Evolutionary conservation across 257 asterid species (phyloP), one percentile per base, ranked within the genome.

Genomic region (Eustoma russellianum): DNA sequence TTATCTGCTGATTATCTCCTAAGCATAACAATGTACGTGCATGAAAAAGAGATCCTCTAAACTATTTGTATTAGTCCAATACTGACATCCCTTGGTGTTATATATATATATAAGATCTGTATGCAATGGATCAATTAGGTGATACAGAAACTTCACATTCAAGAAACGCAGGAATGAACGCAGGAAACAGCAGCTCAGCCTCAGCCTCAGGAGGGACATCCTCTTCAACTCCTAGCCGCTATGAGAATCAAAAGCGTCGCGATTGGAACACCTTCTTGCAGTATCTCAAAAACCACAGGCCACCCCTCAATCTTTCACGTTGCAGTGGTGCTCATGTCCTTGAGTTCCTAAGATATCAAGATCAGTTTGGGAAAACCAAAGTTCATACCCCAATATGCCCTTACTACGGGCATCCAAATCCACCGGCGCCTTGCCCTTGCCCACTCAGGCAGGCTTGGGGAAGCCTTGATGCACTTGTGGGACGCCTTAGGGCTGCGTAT

Each of bases 401-500:
- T 0, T 86, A 83, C 66, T 89, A 80, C 71, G 97, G 97, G 0
- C 93, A 83, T 68, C 97, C 97, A 0, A 83, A 74, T 65, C 95
- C 97, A 0, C 95, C 97, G 0, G 94, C 90, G 0, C 97, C 97
- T 6, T 89, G 97, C 73, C 97, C 97, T 47, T 88, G 97, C 77
- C 95, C 95, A 3, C 89, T 88, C 43, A 82, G 88, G 9, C 95
- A 88, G 72, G 97, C 97, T 1, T 88, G 97, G 97, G 95, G 97
- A 41, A 88, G 95, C 77, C 92, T 85, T 35, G 97, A 88, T 61
- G 95, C 97, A 0, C 86, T 88, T 54, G 75, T 88, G 35, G 97
- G 97, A 11, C 70, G 97, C 11, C 82, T 88, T 3, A 75, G 95
- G 43, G 97, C 95, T 46, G 97, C 95, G 19, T 86, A 77, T 64